Conservation (phyloP, 1,284 basidiomycete species). For the Cutaneotrichosporon sp. region DNA sequence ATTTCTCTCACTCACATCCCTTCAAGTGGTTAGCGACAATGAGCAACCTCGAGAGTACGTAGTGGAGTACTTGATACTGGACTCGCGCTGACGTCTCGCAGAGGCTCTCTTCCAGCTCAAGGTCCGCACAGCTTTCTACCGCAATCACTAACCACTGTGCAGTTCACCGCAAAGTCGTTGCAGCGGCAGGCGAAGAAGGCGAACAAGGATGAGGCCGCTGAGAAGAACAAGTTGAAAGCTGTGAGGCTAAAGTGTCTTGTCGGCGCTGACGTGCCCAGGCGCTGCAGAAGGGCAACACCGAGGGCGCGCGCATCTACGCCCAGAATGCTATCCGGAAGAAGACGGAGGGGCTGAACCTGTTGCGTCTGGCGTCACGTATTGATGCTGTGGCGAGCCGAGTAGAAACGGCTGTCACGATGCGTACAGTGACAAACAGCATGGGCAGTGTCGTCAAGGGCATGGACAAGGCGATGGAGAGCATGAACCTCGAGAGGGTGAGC, state of each 20-base stretch:
- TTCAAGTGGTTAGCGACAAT: slow-evolving; percentile 47
- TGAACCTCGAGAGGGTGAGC: slow-evolving; percentile 91
- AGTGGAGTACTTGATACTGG: background rate
- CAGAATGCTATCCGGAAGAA: slow-evolving; percentile 99
- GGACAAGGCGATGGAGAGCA: slow-evolving; percentile 98
- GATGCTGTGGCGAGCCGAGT: slow-evolving; percentile 95
- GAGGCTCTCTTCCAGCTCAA: slow-evolving; percentile 95
- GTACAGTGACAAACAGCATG: slow-evolving; percentile 82
- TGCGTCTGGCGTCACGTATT: slow-evolving; percentile 80
- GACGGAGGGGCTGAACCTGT: slow-evolving; percentile 84
- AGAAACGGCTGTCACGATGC: slow-evolving; percentile 99
- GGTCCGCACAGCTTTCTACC: slow-evolving; percentile 49
- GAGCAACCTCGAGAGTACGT: slow-evolving; percentile 86
- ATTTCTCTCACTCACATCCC: background rate
- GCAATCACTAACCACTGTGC: background rate
- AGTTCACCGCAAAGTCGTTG: slow-evolving; percentile 95
- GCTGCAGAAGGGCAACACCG: slow-evolving; percentile 90
- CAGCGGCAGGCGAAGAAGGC: slow-evolving; percentile 91
- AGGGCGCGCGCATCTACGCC: slow-evolving; percentile 98
- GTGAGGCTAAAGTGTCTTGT: too few species aligned
- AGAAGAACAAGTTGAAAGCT: slow-evolving; percentile 87
- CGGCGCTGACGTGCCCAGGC: slow-evolving; percentile 57
- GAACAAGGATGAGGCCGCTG: slow-evolving; percentile 79
- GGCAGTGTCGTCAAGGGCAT: slow-evolving; percentile 93
- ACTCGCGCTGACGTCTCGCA: slow-evolving; percentile 41